Percentiles rank a stretch among this genome's conserved stretches.
Evolutionary conservation across 2,329 filamentous ascomycete genomes (phyloP).

Genomic region (Diaporthe helianthi): DNA sequence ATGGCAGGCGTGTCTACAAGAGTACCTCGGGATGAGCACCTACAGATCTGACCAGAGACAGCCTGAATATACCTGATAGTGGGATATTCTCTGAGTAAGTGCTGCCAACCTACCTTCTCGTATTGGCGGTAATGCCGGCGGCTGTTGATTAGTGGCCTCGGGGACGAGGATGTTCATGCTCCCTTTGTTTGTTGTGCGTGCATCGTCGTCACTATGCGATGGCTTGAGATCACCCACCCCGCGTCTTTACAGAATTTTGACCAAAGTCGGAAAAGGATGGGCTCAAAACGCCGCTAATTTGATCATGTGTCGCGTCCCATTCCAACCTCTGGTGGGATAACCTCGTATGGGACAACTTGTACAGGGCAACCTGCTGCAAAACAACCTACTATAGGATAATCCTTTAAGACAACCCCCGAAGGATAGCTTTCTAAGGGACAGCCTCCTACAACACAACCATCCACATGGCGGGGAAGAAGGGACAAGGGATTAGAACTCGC

Average conservation of each 20-base stretch:
- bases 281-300: neutral
- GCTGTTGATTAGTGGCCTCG: neutral
- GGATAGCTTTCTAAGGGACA: too few relatives aligned
- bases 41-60: neutral
- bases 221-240: neutral
- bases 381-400: too few relatives aligned
- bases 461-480: too few relatives aligned
- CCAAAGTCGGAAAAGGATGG: neutral
- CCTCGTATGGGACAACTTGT: too few relatives aligned
- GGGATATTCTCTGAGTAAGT: neutral
- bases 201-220: neutral
- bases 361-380: too few relatives aligned
- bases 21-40: too few relatives aligned
- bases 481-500: neutral
- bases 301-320: too few relatives aligned
- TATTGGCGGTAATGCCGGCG: too few relatives aligned
- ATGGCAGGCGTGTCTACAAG: neutral
- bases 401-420: too few relatives aligned
- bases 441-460: too few relatives aligned
- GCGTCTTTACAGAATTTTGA: neutral
- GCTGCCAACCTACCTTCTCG: neutral
- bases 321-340: neutral
- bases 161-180: neutral
- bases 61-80: neutral
- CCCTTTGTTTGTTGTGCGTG: neutral